A percentile compares a stretch with the other conserved stretches of the same genome.
Conservation (phyloP, 257 asterid genomes). For the Leonotis leonurus region DNA sequence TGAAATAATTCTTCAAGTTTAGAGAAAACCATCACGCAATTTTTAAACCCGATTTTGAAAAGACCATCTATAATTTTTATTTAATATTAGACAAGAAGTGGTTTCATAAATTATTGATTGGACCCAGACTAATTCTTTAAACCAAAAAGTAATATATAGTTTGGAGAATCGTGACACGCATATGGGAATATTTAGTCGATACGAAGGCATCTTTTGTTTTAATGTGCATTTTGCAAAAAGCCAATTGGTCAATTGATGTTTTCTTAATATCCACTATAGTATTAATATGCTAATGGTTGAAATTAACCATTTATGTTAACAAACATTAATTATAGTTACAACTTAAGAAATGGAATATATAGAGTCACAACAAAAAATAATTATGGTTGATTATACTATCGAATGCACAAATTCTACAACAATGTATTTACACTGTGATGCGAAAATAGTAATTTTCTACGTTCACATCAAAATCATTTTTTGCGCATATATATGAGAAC, state of each 20-base stretch:
- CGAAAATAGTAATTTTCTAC: no score
- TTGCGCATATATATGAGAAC: no score
- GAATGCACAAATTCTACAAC: no score
- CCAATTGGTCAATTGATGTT: slow-evolving; percentile 17
- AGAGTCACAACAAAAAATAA: no score
- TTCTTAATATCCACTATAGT: neutral
- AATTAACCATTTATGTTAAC: no score
- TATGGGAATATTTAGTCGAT: neutral
- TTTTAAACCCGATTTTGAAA: neutral
- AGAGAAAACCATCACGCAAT: neutral
- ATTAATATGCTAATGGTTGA: neutral
- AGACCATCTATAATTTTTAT: neutral
- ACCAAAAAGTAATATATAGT: neutral
- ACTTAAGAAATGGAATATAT: neutral
- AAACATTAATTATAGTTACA: no score
- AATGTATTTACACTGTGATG: no score
- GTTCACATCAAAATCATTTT: no score
- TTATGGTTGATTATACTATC: no score
- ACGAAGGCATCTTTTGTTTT: slow-evolving; percentile 26
- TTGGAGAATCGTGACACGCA: neutral
- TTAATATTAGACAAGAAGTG: neutral
- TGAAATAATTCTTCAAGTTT: neutral
- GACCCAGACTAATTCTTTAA: neutral
- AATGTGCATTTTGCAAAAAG: slow-evolving; percentile 16
- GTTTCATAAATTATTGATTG: neutral